A percentile compares a stretch with the other conserved stretches of the same genome.
phyloP scores from a whole-genome alignment of 257 asterid genomes.

The Nemophila menziesii region DNA sequence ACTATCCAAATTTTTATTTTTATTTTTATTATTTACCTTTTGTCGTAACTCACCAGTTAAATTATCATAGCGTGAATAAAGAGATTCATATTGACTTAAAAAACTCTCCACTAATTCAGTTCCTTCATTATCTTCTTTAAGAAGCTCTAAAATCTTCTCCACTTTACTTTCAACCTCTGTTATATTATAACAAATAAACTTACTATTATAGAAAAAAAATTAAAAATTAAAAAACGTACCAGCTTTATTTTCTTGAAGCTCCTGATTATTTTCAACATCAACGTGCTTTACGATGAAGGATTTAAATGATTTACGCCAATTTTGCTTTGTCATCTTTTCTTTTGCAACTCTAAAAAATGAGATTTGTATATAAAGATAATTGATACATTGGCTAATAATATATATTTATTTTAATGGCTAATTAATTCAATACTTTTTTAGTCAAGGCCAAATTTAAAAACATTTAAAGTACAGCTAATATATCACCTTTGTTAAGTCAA shows the following conservation, averaged over 20 bases:
- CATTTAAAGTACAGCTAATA: background rate
- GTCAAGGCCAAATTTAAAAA: background rate
- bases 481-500: no score
- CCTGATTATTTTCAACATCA: constrained; percentile 42
- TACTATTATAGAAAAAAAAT: background rate
- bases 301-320: constrained; percentile 32
- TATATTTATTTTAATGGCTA: background rate
- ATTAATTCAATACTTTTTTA: background rate
- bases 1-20: constrained; percentile 28
- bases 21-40: constrained; percentile 35
- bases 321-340: constrained; percentile 48
- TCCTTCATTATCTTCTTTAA: constrained; percentile 41
- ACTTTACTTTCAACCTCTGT: constrained; percentile 66
- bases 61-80: constrained; percentile 60
- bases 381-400: background rate
- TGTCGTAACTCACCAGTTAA: constrained; percentile 61
- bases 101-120: constrained; percentile 45
- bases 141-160: constrained; percentile 47
- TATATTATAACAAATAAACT: no score
- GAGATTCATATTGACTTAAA: constrained; percentile 54
- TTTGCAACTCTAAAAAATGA: constrained; percentile 10
- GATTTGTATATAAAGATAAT: background rate
- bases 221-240: constrained; percentile 26
- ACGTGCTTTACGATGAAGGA: constrained; percentile 42
- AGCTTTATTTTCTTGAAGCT: constrained; percentile 46